A percentile compares a stretch with the other conserved stretches of the same genome.
Conservation (phyloP, 805 yeast species). For the Saccharomycopsis sp. region DNA sequence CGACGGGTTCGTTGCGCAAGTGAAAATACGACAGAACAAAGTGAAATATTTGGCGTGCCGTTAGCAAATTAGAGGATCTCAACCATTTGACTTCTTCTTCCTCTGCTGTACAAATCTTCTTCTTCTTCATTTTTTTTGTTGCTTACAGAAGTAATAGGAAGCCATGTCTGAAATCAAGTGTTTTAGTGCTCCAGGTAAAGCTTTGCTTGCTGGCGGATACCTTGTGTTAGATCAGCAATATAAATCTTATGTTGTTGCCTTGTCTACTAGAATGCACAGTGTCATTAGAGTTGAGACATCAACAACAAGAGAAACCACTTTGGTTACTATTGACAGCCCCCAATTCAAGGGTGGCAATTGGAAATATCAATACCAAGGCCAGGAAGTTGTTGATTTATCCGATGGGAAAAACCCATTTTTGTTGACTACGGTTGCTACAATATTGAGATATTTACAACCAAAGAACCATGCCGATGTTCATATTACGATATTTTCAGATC, state of each 20-base stretch:
- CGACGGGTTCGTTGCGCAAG: too few species aligned
- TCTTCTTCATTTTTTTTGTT: too few species aligned
- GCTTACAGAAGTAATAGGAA: too few species aligned
- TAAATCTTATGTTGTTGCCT: conserved; percentile 74
- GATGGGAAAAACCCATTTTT: conserved; percentile 38
- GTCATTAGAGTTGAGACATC: conserved; percentile 30
- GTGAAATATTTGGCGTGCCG: too few species aligned
- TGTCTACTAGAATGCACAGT: conserved; percentile 87
- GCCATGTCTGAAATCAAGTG: conserved; percentile 30
- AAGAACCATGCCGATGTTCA: conserved; percentile 29
- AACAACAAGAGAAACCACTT: conserved; percentile 19
- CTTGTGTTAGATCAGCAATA: conserved; percentile 76
- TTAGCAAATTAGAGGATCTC: too few species aligned
- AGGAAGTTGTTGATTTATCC: conserved; percentile 22
- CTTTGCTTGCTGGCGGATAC: conserved; percentile 90
- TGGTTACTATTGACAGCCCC: conserved; percentile 59
- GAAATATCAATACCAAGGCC: conserved; percentile 36
- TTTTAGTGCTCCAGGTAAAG: conserved; percentile 94
- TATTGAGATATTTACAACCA: conserved; percentile 45
- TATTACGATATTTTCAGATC: conserved; percentile 73
- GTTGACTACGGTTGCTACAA: conserved; percentile 51
- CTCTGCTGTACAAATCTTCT: too few species aligned
- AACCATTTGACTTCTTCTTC: too few species aligned
- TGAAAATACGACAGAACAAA: too few species aligned
- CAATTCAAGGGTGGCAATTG: conserved; percentile 71